Percentiles rank a stretch among this genome's conserved stretches.
Evolutionary conservation across 163 green algal species (phyloP).

Genomic region (Smithsoniella earleae): DNA sequence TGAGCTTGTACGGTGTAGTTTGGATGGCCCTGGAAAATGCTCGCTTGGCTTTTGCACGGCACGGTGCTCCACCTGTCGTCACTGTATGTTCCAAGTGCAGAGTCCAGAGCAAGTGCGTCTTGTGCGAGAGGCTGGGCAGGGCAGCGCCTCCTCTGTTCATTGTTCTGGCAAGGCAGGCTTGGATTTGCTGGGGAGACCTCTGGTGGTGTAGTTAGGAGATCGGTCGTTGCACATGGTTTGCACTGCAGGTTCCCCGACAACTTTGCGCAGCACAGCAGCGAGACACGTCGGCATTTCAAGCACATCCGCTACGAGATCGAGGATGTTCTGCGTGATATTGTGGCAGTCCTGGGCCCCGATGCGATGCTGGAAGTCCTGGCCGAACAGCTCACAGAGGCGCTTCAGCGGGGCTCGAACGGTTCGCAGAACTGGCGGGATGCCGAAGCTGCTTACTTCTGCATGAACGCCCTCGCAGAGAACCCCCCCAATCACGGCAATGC

Average conservation of each 20-base stretch:
- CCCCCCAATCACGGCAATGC: neutral
- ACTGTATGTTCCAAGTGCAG: too few species aligned
- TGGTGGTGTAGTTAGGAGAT: too few species aligned
- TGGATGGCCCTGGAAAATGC: too few species aligned
- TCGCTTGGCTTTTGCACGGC: too few species aligned
- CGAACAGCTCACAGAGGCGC: neutral
- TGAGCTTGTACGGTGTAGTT: too few species aligned
- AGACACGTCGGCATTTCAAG: conserved; percentile 20
- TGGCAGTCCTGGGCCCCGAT: neutral
- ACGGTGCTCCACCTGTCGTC: too few species aligned
- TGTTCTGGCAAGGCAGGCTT: too few species aligned
- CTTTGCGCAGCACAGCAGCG: conserved; percentile 17
- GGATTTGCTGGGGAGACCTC: too few species aligned
- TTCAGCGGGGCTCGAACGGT: neutral
- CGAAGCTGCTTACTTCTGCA: conserved; percentile 26
- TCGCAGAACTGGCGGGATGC: conserved; percentile 13
- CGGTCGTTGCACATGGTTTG: too few species aligned
- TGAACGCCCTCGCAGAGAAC: conserved; percentile 1
- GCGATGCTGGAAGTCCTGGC: conserved; percentile 14
- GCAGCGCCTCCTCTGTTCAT: too few species aligned
- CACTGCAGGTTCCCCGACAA: conserved; percentile 12
- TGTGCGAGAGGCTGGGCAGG: too few species aligned
- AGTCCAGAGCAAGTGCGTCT: too few species aligned
- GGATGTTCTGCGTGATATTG: conserved; percentile 4
- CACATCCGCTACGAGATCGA: conserved; percentile 29